A percentile compares a stretch with the other conserved stretches of the same genome.
Evolutionary conservation across 192 early-diverging fungal genomes (phyloP).

Genomic region (Podila clonocystis): DNA sequence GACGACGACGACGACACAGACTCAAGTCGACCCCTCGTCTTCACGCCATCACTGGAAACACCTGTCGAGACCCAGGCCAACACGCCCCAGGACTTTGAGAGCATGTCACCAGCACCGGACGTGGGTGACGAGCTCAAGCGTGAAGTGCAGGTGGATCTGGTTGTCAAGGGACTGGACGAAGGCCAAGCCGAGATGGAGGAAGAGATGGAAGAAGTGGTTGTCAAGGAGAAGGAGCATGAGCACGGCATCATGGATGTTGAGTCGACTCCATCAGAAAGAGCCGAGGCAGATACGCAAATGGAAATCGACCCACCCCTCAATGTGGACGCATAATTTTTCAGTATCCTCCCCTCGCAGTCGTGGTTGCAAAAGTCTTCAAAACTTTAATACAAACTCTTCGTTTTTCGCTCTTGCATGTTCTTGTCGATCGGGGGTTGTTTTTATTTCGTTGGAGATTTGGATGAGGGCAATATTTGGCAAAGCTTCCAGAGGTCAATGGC

Average conservation of each 20-base stretch:
- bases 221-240: slow-evolving; percentile 35
- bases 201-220: slow-evolving; percentile 39
- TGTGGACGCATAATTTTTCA: neutral
- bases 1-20: slow-evolving; percentile 50
- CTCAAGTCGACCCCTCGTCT: slow-evolving; percentile 41
- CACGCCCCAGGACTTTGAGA: slow-evolving; percentile 50
- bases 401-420: neutral
- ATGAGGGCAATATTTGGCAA: slow-evolving; percentile 5
- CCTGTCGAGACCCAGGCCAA: slow-evolving; percentile 49
- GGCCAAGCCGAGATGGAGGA: slow-evolving; percentile 52
- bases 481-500: slow-evolving; percentile 34
- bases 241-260: neutral
- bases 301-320: neutral
- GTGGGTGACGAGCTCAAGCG: slow-evolving; percentile 32
- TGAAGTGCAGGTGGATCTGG: slow-evolving; percentile 36
- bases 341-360: too few species aligned
- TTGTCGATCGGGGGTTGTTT: neutral
- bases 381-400: too few species aligned
- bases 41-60: slow-evolving; percentile 43
- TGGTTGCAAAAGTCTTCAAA: too few species aligned
- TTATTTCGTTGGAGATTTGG: neutral
- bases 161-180: slow-evolving; percentile 46
- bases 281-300: neutral
- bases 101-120: slow-evolving; percentile 44
- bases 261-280: too few species aligned